Evolutionary conservation across 441 rosid genomes (phyloP), one percentile per base, ranked within the genome.

Genomic region (Euphorbia celastroides): DNA sequence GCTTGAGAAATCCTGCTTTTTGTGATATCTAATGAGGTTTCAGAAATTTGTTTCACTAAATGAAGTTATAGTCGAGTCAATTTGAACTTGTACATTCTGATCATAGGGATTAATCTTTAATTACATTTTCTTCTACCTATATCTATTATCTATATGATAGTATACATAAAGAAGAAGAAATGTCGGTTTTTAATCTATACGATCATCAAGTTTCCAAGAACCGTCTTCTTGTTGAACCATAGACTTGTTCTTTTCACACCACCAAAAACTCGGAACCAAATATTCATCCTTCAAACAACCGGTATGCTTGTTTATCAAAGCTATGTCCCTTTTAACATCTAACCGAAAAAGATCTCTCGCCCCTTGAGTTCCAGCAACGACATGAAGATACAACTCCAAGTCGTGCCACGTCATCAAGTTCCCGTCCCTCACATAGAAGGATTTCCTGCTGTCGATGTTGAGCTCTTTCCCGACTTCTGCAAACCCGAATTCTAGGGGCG

Each of bases 301-400:
- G 4, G 71, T 30, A 0, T 42, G 44, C 50, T 81, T 82, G 64
- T 84, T 85, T 42, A 83, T 79, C 72, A 87, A 69, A 1, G 84
- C 60, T 30, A 79, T 55, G 69, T 79, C 86, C 14, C 66, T 27
- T 10, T 79, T 73, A 38, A 80, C 71, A 61, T 66, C 81, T 66
- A 84, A 68, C 46, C 74, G 63, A 60, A 87, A 87, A 23, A 64
- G 76, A 20, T 75, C 78, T 0, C 32, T 30, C 11, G 0, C 25
- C n/a, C 82, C 93, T 42, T 83, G 81, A 57, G 80, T 77, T 60
- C 93, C 87, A 0, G 93, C 90, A 17, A 85, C 25, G 44, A 84
- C 84, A 38, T 88, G 95, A 70, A 86, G 59, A 60, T 86, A 84
- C 1, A 25, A 74, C 78, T 88, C 88, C 70, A 82, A 26, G 48